Percentiles rank a stretch among this genome's conserved stretches.
phyloP scores from a whole-genome alignment of 768 basidiomycete genomes.

The Boletus subparvulus region DNA sequence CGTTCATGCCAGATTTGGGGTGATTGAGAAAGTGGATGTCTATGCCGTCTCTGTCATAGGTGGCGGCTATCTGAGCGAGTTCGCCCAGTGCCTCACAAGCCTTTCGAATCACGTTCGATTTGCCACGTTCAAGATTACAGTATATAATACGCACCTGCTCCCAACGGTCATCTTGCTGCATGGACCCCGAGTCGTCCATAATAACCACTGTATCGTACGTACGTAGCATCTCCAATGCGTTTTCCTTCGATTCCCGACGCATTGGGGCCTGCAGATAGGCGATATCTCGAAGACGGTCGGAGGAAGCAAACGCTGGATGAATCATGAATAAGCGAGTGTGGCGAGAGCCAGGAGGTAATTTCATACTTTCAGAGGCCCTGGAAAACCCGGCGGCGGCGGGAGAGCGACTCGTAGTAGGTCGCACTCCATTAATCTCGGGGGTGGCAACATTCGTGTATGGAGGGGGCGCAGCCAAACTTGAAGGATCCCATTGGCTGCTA shows the following conservation, averaged over 20 bases:
- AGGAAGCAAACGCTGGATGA: slow-evolving; percentile 16
- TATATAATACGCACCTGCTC: slow-evolving; percentile 38
- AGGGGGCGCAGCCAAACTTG: slow-evolving; percentile 17
- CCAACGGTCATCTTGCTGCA: slow-evolving; percentile 48
- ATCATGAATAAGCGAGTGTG: slow-evolving; percentile 27
- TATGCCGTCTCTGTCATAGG: slow-evolving; percentile 58
- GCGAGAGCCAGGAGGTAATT: slow-evolving; percentile 17
- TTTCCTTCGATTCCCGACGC: slow-evolving; percentile 27
- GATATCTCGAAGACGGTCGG: slow-evolving; percentile 18
- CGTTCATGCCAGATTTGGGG: slow-evolving; percentile 28
- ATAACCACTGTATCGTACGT: slow-evolving; percentile 58
- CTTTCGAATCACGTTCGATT: neutral
- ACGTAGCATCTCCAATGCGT: slow-evolving; percentile 36
- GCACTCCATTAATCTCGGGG: slow-evolving; percentile 1
- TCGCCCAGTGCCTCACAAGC: slow-evolving; percentile 33
- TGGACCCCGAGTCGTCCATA: slow-evolving; percentile 62
- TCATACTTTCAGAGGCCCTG: slow-evolving; percentile 16
- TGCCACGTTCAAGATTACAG: neutral
- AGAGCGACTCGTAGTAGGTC: neutral
- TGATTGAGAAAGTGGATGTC: slow-evolving; percentile 63
- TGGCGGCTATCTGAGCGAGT: slow-evolving; percentile 47
- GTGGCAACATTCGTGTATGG: slow-evolving; percentile 21
- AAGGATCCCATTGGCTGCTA: neutral
- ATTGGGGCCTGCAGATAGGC: slow-evolving; percentile 28
- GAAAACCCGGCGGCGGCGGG: slow-evolving; percentile 5